Conservation (phyloP, 169 alveolate species). For the Eimeria brunetti region DNA sequence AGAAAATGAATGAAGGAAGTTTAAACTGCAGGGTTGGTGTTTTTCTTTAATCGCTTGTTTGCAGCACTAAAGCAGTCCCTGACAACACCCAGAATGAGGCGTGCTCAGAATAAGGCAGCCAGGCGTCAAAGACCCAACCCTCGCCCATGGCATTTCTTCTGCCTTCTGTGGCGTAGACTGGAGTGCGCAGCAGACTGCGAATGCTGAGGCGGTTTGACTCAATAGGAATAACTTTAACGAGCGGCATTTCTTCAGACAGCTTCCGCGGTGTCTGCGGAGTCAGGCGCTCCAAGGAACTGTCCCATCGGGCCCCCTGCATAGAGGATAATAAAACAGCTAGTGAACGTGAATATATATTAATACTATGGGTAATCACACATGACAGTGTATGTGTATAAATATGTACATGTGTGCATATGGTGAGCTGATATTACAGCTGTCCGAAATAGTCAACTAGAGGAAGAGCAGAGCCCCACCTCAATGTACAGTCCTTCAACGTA, state of each 20-base stretch:
- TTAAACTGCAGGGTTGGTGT: not conserved
- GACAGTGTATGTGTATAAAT: too few relatives aligned
- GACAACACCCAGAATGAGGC: slow-evolving; percentile 95
- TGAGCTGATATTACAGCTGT: not conserved
- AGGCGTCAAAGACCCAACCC: slow-evolving; percentile 96
- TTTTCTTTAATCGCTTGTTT: slow-evolving; percentile 71
- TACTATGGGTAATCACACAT: too few relatives aligned
- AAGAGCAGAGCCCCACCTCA: slow-evolving; percentile 53
- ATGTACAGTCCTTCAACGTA: slow-evolving; percentile 87
- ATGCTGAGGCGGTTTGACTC: slow-evolving; percentile 94
- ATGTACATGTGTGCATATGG: too few relatives aligned
- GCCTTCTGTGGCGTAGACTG: slow-evolving; percentile 90
- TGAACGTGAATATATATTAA: too few relatives aligned
- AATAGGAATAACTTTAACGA: slow-evolving; percentile 93
- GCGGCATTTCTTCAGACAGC: slow-evolving; percentile 95
- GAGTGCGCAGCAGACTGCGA: slow-evolving; percentile 94
- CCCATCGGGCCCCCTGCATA: slow-evolving; percentile 96
- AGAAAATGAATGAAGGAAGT: not conserved
- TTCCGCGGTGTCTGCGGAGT: slow-evolving; percentile 94
- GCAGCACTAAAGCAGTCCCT: slow-evolving; percentile 94
- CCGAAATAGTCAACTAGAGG: not conserved
- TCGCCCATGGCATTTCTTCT: slow-evolving; percentile 96
- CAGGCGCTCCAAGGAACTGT: slow-evolving; percentile 88
- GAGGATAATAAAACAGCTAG: not conserved
- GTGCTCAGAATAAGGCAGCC: slow-evolving; percentile 94